Conservation (phyloP, 208 protist species). For the Leishmania major region DNA sequence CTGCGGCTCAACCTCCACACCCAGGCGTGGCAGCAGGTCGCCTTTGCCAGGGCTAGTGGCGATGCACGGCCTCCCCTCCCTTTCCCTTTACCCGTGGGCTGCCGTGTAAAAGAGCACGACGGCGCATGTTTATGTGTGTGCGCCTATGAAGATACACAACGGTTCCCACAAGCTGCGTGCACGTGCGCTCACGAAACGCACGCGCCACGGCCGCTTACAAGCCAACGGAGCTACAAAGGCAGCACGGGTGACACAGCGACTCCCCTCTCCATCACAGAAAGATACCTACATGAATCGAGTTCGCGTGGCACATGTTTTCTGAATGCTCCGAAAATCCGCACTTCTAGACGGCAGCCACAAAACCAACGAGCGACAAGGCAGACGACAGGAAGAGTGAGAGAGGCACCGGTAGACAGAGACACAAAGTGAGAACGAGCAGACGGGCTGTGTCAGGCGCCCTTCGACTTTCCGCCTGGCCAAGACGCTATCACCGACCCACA, state of each 20-base stretch:
- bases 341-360: neutral
- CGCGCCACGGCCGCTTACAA: neutral
- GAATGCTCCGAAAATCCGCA: neutral
- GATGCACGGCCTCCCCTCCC: neutral
- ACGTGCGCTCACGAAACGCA: neutral
- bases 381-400: neutral
- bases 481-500: neutral
- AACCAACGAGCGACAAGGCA: neutral
- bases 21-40: neutral
- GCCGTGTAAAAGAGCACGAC: neutral
- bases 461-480: neutral
- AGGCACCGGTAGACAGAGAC: too few species aligned
- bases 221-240: neutral
- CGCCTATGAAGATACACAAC: neutral
- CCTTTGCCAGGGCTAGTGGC: neutral
- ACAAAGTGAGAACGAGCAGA: neutral
- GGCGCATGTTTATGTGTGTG: neutral
- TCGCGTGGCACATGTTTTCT: neutral
- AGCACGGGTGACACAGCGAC: neutral
- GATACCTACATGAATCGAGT: neutral
- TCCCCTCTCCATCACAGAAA: neutral
- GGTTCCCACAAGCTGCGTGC: neutral
- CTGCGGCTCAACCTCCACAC: neutral
- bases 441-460: neutral
- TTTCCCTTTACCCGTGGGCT: neutral